Conservation (phyloP, 441 rosid species). For the Erysimum pusillum region DNA sequence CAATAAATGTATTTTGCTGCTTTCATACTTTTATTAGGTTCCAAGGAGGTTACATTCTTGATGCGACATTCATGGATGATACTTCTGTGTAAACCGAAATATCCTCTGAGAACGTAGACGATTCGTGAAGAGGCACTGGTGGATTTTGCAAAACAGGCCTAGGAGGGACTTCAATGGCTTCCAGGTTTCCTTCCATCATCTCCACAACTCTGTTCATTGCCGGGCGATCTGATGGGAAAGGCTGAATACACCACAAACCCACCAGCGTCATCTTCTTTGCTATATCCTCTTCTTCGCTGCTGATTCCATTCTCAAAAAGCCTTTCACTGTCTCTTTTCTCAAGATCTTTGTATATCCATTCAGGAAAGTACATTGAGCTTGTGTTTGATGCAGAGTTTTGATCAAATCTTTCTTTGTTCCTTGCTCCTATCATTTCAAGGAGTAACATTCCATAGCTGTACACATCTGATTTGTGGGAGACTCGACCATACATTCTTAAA, state of each 20-base stretch:
- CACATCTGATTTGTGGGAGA: constrained; percentile 50
- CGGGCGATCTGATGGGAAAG: no score
- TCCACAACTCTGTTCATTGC: no score
- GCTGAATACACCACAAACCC: no score
- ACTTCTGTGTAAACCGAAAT: background rate
- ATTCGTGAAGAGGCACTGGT: constrained; percentile 1
- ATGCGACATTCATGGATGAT: background rate
- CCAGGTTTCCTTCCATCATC: constrained; percentile 27
- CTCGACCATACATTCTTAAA: constrained; percentile 41
- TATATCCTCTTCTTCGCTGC: constrained; percentile 43
- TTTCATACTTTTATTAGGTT: background rate
- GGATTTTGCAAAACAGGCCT: constrained; percentile 34
- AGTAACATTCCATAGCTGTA: constrained; percentile 53
- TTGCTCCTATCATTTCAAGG: constrained; percentile 48
- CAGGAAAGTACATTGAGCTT: constrained; percentile 45
- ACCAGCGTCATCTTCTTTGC: constrained; percentile 37
- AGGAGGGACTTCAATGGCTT: constrained; percentile 49
- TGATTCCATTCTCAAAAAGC: constrained; percentile 13
- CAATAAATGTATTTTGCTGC: background rate
- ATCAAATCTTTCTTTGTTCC: background rate
- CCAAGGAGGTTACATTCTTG: background rate
- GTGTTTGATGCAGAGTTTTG: background rate
- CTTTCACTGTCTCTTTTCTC: constrained; percentile 21
- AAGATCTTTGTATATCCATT: constrained; percentile 42
- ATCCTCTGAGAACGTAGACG: constrained; percentile 5